A percentile compares a stretch with the other conserved stretches of the same genome.
Conservation (phyloP, 2,329 filamentous ascomycete genomes). For the Ophiocordyceps sinensis region DNA sequence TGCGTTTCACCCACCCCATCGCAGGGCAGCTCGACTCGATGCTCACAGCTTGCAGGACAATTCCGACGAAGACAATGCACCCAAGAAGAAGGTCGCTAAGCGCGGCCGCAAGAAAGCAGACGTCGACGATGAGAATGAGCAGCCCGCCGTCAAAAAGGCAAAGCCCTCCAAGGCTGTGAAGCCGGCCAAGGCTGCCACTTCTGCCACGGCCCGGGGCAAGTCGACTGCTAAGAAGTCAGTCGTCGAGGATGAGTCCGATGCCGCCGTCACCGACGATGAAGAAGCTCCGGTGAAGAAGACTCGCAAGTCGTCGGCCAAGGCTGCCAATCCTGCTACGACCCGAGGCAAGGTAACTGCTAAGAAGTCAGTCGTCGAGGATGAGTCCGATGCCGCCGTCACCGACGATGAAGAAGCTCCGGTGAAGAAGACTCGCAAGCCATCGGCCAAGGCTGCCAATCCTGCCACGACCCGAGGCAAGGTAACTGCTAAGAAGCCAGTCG, state of each 20-base stretch:
- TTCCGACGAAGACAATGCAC: constrained; percentile 6
- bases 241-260: constrained; percentile 7
- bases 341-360: constrained; percentile 2
- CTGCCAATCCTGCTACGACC: neutral
- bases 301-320: neutral
- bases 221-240: constrained; percentile 2
- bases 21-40: neutral
- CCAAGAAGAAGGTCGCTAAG: constrained; percentile 9
- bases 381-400: constrained; percentile 2
- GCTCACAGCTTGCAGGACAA: neutral
- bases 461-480: constrained; percentile 1
- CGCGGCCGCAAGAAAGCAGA: constrained; percentile 1
- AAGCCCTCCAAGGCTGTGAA: constrained; percentile 15
- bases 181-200: constrained; percentile 5
- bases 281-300: constrained; percentile 4
- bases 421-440: constrained; percentile 2
- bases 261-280: constrained; percentile 4
- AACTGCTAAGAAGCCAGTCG: constrained; percentile 2
- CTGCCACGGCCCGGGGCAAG: constrained; percentile 1
- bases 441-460: constrained; percentile 4
- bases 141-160: constrained; percentile 20
- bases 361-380: constrained; percentile 7
- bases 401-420: constrained; percentile 6
- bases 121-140: constrained; percentile 12
- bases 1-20: neutral